Percentiles rank a stretch among this genome's conserved stretches.
These are phyloP conservation scores for Candida hungchunana DNA, from an alignment of 805 yeast species.

Conservation along the genomic window DNA sequence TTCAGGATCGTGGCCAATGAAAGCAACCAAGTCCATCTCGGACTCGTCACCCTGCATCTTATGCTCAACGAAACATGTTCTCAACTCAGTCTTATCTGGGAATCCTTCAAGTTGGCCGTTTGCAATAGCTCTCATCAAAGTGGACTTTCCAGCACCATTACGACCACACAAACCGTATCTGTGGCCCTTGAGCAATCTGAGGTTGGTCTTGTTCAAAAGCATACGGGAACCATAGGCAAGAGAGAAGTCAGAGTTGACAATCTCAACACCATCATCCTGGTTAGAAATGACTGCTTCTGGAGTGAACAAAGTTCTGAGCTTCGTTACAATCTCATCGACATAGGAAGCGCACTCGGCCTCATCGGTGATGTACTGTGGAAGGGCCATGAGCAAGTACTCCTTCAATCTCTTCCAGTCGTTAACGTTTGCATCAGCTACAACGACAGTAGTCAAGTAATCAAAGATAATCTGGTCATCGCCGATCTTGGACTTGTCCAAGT, in stretches of 20 bases:
- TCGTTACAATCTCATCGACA: slow-evolving; percentile 41
- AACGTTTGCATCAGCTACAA: slow-evolving; percentile 65
- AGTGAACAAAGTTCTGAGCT: slow-evolving; percentile 51
- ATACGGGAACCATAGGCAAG: slow-evolving; percentile 96
- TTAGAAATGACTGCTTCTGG: slow-evolving; percentile 52
- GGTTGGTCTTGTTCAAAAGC: slow-evolving; percentile 88
- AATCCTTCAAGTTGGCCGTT: slow-evolving; percentile 97
- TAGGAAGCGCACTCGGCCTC: slow-evolving; percentile 36
- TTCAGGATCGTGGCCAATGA: slow-evolving; percentile 88
- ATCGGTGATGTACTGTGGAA: slow-evolving; percentile 32
- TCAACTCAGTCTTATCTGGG: slow-evolving; percentile 81
- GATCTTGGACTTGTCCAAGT: slow-evolving; percentile 29
- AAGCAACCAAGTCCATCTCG: slow-evolving; percentile 79
- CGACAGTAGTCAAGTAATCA: slow-evolving; percentile 47
- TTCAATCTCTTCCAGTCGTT: slow-evolving; percentile 64
- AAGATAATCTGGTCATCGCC: slow-evolving; percentile 36
- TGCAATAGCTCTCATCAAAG: slow-evolving; percentile 94
- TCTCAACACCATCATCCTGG: slow-evolving; percentile 78
- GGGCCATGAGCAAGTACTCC: slow-evolving; percentile 46
- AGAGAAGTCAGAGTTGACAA: slow-evolving; percentile 92
- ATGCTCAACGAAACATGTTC: slow-evolving; percentile 97
- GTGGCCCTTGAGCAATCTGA: slow-evolving; percentile 88
- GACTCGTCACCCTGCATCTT: slow-evolving; percentile 93
- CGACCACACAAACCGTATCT: slow-evolving; percentile 97
- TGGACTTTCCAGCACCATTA: slow-evolving; percentile 98